A percentile compares a stretch with the other conserved stretches of the same genome.
phyloP scores from a whole-genome alignment of 2,329 filamentous ascomycete species.

The Metarhizium guizhouense region DNA sequence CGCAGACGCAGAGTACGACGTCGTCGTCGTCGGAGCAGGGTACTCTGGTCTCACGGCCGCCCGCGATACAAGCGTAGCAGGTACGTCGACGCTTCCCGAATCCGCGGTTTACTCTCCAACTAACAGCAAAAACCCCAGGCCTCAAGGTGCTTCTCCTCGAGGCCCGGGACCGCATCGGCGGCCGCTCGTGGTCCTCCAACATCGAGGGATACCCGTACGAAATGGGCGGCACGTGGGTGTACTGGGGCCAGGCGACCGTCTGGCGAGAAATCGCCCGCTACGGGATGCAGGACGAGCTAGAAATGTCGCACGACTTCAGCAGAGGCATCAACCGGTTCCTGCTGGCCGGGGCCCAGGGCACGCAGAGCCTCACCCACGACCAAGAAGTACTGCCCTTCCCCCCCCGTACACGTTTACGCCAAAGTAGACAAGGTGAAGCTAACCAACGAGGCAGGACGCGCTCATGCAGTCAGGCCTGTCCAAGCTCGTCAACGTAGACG shows the following conservation, averaged over 20 bases:
- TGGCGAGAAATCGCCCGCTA: conserved; percentile 38
- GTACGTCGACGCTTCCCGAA: conserved; percentile 10
- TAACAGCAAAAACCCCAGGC: conserved; percentile 10
- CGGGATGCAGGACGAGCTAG: conserved; percentile 29
- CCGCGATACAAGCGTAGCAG: conserved; percentile 18
- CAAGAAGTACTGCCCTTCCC: conserved; percentile 22
- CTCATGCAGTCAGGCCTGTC: conserved; percentile 24
- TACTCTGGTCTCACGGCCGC: conserved; percentile 21
- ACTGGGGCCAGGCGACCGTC: conserved; percentile 33
- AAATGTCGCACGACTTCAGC: conserved; percentile 30
- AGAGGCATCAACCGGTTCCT: conserved; percentile 32
- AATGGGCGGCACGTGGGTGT: conserved; percentile 41
- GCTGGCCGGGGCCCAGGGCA: conserved; percentile 20
- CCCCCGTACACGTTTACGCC: background rate
- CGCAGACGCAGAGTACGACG: conserved; percentile 13
- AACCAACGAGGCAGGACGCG: conserved; percentile 11
- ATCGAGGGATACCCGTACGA: conserved; percentile 35
- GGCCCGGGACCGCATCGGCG: conserved; percentile 38
- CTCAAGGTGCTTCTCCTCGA: conserved; percentile 34
- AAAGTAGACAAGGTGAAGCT: background rate
- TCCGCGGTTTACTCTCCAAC: no score
- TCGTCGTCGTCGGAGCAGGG: conserved; percentile 21
- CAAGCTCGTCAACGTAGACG: conserved; percentile 39
- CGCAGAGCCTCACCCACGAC: conserved; percentile 29
- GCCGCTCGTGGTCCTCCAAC: conserved; percentile 36